A percentile compares a stretch with the other conserved stretches of the same genome.
These are phyloP conservation scores for Blumeriella jaapii DNA, from an alignment of 2,329 filamentous ascomycete genomes.

Conservation along the genomic window DNA sequence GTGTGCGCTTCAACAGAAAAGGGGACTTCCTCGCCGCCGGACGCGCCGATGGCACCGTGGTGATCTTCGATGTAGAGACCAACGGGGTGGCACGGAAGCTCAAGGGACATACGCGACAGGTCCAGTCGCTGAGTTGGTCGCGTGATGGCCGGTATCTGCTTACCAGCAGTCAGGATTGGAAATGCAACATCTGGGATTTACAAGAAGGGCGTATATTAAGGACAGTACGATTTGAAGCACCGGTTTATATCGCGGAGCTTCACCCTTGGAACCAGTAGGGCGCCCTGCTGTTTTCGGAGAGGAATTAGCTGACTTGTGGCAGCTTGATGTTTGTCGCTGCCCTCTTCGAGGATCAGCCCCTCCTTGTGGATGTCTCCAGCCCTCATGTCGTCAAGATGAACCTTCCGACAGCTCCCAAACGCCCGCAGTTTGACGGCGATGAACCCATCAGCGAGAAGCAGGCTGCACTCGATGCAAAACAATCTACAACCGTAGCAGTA, in stretches of 20 bases:
- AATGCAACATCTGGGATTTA: slow-evolving; percentile 91
- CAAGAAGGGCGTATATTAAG: slow-evolving; percentile 58
- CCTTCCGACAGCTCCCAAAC: slow-evolving; percentile 72
- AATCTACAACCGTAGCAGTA: slow-evolving; percentile 85
- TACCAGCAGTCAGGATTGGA: slow-evolving; percentile 92
- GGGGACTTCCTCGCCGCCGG: slow-evolving; percentile 93
- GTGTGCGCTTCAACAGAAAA: slow-evolving; percentile 78
- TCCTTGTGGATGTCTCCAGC: slow-evolving; percentile 70
- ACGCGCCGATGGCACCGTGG: slow-evolving; percentile 84
- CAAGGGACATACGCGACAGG: slow-evolving; percentile 82
- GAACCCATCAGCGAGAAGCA: slow-evolving; percentile 68
- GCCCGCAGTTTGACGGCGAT: slow-evolving; percentile 58
- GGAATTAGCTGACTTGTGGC: slow-evolving; percentile 1
- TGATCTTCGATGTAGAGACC: slow-evolving; percentile 95
- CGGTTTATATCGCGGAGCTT: slow-evolving; percentile 90
- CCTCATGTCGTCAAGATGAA: slow-evolving; percentile 61
- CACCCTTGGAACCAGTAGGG: slow-evolving; percentile 80
- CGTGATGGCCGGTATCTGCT: slow-evolving; percentile 82
- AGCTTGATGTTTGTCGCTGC: slow-evolving; percentile 81
- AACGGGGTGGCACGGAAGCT: slow-evolving; percentile 93
- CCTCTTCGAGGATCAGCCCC: slow-evolving; percentile 84
- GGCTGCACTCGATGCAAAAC: slow-evolving; percentile 82
- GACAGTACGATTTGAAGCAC: slow-evolving; percentile 82
- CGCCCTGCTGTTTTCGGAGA: background rate
- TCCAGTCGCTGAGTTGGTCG: slow-evolving; percentile 94